Base-by-base conservation (phyloP, 352 stramenopile species). In the Phytophthora megakarya region DNA sequence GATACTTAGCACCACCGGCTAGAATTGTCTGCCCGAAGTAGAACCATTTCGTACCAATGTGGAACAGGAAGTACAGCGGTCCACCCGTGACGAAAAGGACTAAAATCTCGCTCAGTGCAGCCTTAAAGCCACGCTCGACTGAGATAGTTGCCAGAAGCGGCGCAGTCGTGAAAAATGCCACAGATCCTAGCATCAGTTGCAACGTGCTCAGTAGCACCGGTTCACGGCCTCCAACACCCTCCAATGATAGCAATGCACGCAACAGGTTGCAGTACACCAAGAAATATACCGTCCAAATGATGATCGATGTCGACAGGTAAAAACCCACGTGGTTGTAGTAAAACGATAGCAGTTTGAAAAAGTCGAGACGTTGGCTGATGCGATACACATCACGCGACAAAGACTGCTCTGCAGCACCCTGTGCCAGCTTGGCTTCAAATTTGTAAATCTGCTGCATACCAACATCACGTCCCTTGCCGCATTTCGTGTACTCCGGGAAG, bases 401-500 rank as follows among this genome's bases (percentile, higher is more conserved):
- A 70, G 96, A 99, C 73, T 99, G 97, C 72, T 99, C 97, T 3
- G 94, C 97, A 11, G 97, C 97, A 47, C 97, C 97, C 75, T 99
- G 96, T 55, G 93, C 97, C 10, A 98, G 79, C 65, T 99, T 99
- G 1, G 97, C 97, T 76, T 99, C 97, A 61, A 99, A 99, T 78
- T 99, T 99, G 86, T 99, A 99, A 64, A 99, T 99, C 72, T 99
- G 97, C 70, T 98, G 98, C 96, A 99, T 99, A 39, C 97, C 97
- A 23, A 99, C 97, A 90, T 99, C 97, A 49, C 97, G 94, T 33
- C 97, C 97, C 73, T 99, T 99, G 49, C 97, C 97, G 42, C 98
- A 97, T 80, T 99, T 98, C 44, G 98, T 87, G 72, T 99, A 99
- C 78, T 99, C 97, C n/a, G 97, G 97, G 84, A 99, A 99, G 2